Evolutionary conservation across 108 stramenopile species (phyloP).

Genomic region (Conticribra guillardii): DNA sequence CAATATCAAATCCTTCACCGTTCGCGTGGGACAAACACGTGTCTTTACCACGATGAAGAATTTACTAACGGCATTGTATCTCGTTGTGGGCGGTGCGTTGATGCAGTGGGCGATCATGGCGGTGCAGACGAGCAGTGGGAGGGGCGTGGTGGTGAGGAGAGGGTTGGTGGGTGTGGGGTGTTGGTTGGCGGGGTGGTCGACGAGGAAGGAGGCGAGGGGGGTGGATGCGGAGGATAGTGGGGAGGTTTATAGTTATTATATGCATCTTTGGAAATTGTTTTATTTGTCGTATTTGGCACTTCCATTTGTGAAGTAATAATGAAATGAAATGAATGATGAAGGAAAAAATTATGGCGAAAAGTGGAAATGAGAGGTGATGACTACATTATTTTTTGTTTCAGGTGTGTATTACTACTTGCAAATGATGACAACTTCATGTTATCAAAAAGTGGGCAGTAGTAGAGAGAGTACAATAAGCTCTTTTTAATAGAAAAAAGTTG

Average conservation of each 20-base stretch:
- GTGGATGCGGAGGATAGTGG: constrained; percentile 75
- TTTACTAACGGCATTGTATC: constrained; percentile 55
- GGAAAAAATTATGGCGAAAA: no score
- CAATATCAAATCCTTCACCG: constrained; percentile 82
- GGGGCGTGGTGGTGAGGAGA: constrained; percentile 49
- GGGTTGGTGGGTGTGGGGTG: constrained; percentile 64
- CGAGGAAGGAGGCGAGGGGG: constrained; percentile 57
- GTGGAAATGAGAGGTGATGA: no score
- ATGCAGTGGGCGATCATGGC: constrained; percentile 42
- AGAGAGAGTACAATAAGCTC: no score
- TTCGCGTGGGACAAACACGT: constrained; percentile 71
- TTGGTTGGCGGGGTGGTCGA: constrained; percentile 63
- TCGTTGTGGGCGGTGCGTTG: constrained; percentile 43
- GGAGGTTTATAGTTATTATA: constrained; percentile 86
- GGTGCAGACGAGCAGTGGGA: constrained; percentile 19
- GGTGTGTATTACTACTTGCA: no score
- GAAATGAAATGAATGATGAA: background rate
- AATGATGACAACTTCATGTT: background rate
- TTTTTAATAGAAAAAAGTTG: no score
- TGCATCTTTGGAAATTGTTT: constrained; percentile 91
- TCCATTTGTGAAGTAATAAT: constrained; percentile 69
- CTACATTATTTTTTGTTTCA: no score
- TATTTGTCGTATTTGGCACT: constrained; percentile 80
- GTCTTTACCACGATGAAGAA: constrained; percentile 58
- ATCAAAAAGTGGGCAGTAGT: no score